Percentiles rank a stretch among this genome's conserved stretches.
Evolutionary conservation across 2,329 filamentous ascomycete species (phyloP).

Genomic region (Stagonosporopsis vannaccii): DNA sequence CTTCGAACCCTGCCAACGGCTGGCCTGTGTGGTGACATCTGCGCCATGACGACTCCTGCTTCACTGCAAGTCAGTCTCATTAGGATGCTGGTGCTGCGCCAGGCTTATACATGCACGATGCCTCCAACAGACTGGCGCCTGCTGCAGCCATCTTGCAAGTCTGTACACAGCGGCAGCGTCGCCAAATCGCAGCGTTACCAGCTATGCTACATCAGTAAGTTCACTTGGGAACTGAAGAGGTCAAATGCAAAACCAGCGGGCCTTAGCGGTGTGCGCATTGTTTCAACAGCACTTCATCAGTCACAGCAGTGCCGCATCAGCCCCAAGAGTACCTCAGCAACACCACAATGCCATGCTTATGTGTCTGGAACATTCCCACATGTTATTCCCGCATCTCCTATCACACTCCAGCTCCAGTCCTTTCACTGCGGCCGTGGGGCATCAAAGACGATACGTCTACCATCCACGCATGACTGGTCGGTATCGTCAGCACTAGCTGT

Average conservation of each 20-base stretch:
- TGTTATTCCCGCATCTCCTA: neutral
- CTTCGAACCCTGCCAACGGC: constrained; percentile 20
- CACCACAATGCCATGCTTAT: neutral
- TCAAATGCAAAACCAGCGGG: neutral
- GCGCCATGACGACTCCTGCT: neutral
- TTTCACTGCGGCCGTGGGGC: neutral
- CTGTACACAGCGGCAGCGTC: neutral
- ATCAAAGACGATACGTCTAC: no score
- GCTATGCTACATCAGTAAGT: neutral
- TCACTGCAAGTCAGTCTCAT: neutral
- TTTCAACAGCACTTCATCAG: neutral
- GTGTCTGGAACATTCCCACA: neutral
- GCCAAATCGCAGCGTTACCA: neutral
- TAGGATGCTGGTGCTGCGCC: neutral
- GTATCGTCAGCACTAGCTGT: constrained; percentile 1
- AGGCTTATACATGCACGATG: neutral
- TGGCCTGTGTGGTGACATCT: neutral
- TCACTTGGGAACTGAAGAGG: neutral
- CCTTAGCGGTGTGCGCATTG: neutral
- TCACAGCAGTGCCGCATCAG: neutral
- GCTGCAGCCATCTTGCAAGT: neutral
- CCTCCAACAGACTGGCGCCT: neutral
- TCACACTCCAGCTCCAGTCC: neutral
- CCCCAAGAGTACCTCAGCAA: neutral
- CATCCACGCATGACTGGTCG: no score